Conservation (phyloP, 495 filamentous ascomycete genomes). For the Cercophora samala region DNA sequence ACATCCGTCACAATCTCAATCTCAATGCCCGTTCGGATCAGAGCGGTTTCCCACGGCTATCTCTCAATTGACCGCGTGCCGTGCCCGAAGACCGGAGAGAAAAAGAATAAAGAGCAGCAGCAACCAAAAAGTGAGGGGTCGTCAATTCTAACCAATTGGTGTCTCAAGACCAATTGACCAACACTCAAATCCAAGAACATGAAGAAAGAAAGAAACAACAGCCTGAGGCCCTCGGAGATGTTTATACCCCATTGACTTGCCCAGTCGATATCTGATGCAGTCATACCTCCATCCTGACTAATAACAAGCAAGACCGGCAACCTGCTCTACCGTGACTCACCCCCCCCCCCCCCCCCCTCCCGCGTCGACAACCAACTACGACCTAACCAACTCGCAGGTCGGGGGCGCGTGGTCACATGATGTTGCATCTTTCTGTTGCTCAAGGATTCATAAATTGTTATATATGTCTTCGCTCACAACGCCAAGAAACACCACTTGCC, state of each 20-base stretch:
- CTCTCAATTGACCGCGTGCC: not conserved
- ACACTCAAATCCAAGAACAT: not conserved
- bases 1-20: not conserved
- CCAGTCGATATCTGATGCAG: constrained; percentile 5
- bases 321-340: constrained; percentile 7
- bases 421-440: not conserved
- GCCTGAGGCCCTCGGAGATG: constrained; percentile 2
- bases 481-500: too few relatives aligned
- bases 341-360: not conserved
- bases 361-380: not conserved
- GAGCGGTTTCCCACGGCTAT: constrained; percentile 12
- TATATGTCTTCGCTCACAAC: too few relatives aligned
- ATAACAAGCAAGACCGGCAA: not conserved
- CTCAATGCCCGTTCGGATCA: constrained; percentile 5
- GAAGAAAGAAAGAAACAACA: not conserved
- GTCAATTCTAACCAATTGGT: not conserved
- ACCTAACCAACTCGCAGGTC: not conserved
- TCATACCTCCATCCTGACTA: constrained; percentile 1
- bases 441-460: too few relatives aligned
- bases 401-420: not conserved
- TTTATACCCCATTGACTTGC: constrained; percentile 3
- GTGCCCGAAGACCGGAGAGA: constrained; percentile 15
- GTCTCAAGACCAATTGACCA: constrained; percentile 1
- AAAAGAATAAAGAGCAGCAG: not conserved
- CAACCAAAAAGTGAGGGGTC: not conserved